A percentile compares a stretch with the other conserved stretches of the same genome.
Conservation (phyloP, 1,284 basidiomycete species). For the Phaffia rhodozyma region DNA sequence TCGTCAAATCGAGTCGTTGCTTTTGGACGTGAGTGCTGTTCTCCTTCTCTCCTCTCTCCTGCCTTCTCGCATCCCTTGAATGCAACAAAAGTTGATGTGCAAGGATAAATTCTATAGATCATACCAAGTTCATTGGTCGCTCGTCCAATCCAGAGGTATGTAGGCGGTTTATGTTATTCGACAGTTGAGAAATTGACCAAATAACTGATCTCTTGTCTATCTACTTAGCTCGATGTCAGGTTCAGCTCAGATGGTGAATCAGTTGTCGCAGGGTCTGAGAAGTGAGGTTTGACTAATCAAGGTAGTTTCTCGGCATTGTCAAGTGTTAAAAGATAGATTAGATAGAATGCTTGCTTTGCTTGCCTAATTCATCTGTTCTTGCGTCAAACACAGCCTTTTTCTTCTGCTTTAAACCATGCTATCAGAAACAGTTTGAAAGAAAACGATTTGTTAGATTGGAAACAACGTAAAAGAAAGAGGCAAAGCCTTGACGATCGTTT, state of each 20-base stretch:
- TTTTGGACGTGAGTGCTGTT: slow-evolving; percentile 6
- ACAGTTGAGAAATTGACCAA: background rate
- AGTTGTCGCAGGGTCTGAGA: too few relatives aligned
- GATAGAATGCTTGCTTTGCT: too few relatives aligned
- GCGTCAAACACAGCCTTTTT: too few relatives aligned
- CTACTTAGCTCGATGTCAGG: slow-evolving; percentile 7
- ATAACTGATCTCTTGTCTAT: background rate
- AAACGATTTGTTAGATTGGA: too few relatives aligned
- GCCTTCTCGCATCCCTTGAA: background rate
- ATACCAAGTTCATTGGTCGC: slow-evolving; percentile 13
- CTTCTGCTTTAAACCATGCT: too few relatives aligned
- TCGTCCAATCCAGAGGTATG: slow-evolving; percentile 10
- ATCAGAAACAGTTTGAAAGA: too few relatives aligned
- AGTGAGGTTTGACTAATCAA: too few relatives aligned
- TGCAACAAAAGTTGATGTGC: background rate
- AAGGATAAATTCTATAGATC: background rate
- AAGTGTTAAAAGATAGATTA: too few relatives aligned
- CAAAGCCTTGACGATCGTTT: too few relatives aligned
- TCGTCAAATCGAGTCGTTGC: slow-evolving; percentile 6
- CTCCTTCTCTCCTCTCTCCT: background rate
- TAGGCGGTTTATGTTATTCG: background rate
- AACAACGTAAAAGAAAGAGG: too few relatives aligned
- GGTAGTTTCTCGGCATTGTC: too few relatives aligned
- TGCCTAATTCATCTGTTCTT: too few relatives aligned
- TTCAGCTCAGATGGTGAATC: slow-evolving; percentile 10